Evolutionary conservation across 1,284 basidiomycete genomes (phyloP), one percentile per base, ranked within the genome.

Genomic region (Phlebopus sp.): DNA sequence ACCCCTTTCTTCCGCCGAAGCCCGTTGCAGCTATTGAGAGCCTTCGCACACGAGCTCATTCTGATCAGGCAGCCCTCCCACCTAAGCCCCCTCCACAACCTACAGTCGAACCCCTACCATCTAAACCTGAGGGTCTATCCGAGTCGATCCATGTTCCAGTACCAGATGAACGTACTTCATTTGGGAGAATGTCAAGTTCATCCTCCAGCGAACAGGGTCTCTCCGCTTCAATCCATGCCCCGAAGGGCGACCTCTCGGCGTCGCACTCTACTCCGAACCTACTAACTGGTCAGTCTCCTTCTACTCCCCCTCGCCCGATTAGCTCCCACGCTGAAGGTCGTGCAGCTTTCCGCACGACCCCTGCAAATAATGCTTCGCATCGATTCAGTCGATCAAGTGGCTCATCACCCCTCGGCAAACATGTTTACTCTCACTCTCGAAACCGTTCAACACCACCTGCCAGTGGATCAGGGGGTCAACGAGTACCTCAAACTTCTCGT

Each of bases 371-470:
- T 8, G 42, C 31, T 2, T 56, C 57, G 51, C 55, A 57, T 29
- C 69, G 68, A 36, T 67, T 67, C 49, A 65, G 68, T 49, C 72
- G 69, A 51, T 74, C 69, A 23, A 70, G 69, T 19, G 62, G 68
- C 11, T 58, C 70, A 15, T 72, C 73, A 1, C 71, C 73, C 14
- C 66, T 68, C 34, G 69, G 69, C 32, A 65, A 62, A 29, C 59
- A 61, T 37, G 54, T 54, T 39, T 56, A 59, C 21, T 47, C 54
- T 18, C 82, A 86, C 59, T 62, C 71, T 11, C 77, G 84, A 31
- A 83, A 79, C 37, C 82, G 82, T 54, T 86, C 85, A 0, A 75
- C 83, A 13, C 81, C 82, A n/a, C 78, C 82, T 43, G 59, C 69
- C 0, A 68, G 67, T 18, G 59, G 59, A 8, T 29, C 27, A 27